A percentile compares a stretch with the other conserved stretches of the same genome.
phyloP scores from a whole-genome alignment of 2,329 filamentous ascomycete species.

The Paraconiothyrium sp. region DNA sequence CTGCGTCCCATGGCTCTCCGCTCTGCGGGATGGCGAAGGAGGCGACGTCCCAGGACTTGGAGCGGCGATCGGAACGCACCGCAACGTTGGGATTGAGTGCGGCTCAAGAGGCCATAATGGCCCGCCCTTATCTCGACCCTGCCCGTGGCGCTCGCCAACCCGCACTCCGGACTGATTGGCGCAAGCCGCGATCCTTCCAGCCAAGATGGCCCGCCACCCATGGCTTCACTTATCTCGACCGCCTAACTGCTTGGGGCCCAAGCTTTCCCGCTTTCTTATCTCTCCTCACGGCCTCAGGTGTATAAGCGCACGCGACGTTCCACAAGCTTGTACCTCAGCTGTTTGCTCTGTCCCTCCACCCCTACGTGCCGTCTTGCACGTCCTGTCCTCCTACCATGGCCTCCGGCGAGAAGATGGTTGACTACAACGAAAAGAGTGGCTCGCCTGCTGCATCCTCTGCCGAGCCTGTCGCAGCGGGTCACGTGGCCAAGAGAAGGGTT shows the following conservation, averaged over 20 bases:
- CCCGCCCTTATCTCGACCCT: not conserved
- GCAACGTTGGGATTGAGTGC: not conserved
- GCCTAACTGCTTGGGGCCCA: not conserved
- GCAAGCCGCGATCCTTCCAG: slow-evolving; percentile 6
- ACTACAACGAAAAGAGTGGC: slow-evolving; percentile 26
- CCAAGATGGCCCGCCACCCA: not conserved
- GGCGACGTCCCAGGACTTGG: not conserved
- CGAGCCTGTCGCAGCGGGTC: slow-evolving; percentile 32
- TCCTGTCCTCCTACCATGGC: slow-evolving; percentile 19
- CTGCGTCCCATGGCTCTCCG: not conserved
- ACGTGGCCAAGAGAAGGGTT: slow-evolving; percentile 32
- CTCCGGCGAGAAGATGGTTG: slow-evolving; percentile 19
- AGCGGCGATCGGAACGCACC: not conserved
- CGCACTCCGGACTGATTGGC: slow-evolving; percentile 8
- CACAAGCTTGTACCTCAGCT: not conserved
- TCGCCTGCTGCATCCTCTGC: slow-evolving; percentile 33
- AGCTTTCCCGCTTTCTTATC: slow-evolving; percentile 14
- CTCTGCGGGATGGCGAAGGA: not conserved
- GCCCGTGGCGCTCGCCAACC: not conserved
- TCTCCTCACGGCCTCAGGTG: slow-evolving; percentile 4
- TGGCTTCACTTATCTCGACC: slow-evolving; percentile 8
- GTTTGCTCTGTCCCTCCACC: not conserved
- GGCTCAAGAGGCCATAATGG: not conserved
- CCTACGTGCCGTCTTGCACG: not conserved
- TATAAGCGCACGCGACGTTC: slow-evolving; percentile 14